Evolutionary conservation across 805 yeast species (phyloP).

Genomic region (Sugiyamaella qingdaonensis): DNA sequence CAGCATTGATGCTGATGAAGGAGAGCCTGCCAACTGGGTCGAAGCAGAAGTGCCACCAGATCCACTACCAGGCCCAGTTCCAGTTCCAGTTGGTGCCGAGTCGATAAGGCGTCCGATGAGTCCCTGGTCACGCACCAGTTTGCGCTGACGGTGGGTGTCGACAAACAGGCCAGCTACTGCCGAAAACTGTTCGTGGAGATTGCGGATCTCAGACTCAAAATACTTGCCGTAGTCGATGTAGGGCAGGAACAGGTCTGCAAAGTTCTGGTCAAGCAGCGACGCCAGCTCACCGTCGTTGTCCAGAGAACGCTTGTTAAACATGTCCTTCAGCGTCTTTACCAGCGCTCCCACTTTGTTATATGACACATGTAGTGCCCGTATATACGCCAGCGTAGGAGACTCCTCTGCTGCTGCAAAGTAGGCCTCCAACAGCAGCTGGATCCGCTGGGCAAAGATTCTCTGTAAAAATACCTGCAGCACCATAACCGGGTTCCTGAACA

Average conservation of each 20-base stretch:
- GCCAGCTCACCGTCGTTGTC: slow-evolving; percentile 41
- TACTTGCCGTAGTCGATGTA: slow-evolving; percentile 64
- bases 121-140: slow-evolving; percentile 31
- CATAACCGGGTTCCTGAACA: slow-evolving; percentile 62
- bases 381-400: slow-evolving; percentile 60
- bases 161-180: slow-evolving; percentile 45
- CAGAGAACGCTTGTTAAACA: slow-evolving; percentile 36
- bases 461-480: slow-evolving; percentile 70
- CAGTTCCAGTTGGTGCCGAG: background rate
- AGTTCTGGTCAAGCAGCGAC: slow-evolving; percentile 60
- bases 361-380: slow-evolving; percentile 68
- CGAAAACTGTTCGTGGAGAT: slow-evolving; percentile 45
- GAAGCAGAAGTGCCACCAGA: background rate
- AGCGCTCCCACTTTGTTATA: slow-evolving; percentile 55
- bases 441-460: slow-evolving; percentile 69
- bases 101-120: slow-evolving; percentile 18
- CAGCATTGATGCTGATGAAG: background rate
- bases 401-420: slow-evolving; percentile 59
- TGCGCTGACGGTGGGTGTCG: slow-evolving; percentile 37
- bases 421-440: slow-evolving; percentile 43
- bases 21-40: no score
- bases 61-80: no score
- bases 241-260: slow-evolving; percentile 67
- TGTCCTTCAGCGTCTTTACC: slow-evolving; percentile 61
- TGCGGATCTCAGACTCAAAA: slow-evolving; percentile 66